Evolutionary conservation across 345 rosid species (phyloP), one percentile per base, ranked within the genome.

Genomic region (Salix caprea): DNA sequence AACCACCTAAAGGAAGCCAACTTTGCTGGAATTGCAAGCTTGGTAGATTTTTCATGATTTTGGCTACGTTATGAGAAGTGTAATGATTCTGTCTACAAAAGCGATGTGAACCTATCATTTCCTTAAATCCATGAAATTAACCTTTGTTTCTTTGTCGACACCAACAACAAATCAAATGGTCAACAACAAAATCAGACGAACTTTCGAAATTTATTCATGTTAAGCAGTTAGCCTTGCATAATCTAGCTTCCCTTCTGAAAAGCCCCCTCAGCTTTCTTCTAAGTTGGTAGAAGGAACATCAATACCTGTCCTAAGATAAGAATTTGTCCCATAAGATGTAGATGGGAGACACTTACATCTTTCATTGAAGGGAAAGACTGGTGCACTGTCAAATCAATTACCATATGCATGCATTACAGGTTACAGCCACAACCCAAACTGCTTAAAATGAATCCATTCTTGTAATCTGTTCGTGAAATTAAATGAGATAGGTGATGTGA

Each of bases 21-120:
- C 89, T 83, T 87, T 87, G 85, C 92, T 78, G 81, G 80, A 77
- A 54, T 80, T 64, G 76, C 88, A 87, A 82, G 88, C 72, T 78
- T 87, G 65, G 73, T 78, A 73, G 76, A 14, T 60, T 60, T 52
- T 37, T 62, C 3, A 66, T 65, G 28, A 66, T 21, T 58, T 58
- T 58, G 62, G 62, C 15, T 10, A 11, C 62, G 24, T 3, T n/a
- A n/a, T n/a, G 26, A 58, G 14, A 58, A 58, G 28, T 23, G 62
- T 9, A 58, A 58, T 58, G 26, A 58, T 23, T 6, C 62, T 10
- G 62, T 58, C 52, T 58, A 58, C 12, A 2, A 23, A 58, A 16
- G 39, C 5, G 67, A 7, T 24, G n/a, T 37, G 48, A 26, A 36
- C 48, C 70, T 24, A 11, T 37, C 70, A 67, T 37, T 37, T 36